Evolutionary conservation across 2,329 filamentous ascomycete genomes (phyloP).

Genomic region (Scolecobasidium constrictum): DNA sequence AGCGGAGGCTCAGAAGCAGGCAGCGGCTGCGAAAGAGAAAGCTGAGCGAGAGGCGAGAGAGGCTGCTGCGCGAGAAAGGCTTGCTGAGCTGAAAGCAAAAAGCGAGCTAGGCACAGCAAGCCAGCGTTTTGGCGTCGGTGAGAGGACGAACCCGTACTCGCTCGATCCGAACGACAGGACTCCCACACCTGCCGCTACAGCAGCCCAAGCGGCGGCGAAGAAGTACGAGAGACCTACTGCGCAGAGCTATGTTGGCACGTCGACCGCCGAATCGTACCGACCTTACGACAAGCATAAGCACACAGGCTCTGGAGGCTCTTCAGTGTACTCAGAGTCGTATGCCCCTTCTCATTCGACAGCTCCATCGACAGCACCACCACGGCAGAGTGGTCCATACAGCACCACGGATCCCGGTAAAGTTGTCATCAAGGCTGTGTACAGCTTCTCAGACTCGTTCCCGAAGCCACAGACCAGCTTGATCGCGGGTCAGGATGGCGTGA

Average conservation of each 20-base stretch:
- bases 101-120: background rate
- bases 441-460: constrained; percentile 81
- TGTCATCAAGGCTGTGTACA: constrained; percentile 84
- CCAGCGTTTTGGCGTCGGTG: constrained; percentile 49
- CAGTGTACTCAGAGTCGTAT: constrained; percentile 62
- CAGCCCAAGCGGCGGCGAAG: constrained; percentile 17
- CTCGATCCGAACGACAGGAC: constrained; percentile 40
- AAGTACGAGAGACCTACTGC: constrained; percentile 39
- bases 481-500: constrained; percentile 73
- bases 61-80: constrained; percentile 2
- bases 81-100: constrained; percentile 1
- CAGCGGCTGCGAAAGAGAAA: constrained; percentile 6
- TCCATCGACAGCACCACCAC: constrained; percentile 74
- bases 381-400: constrained; percentile 64
- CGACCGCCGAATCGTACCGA: constrained; percentile 64
- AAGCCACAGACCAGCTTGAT: constrained; percentile 83
- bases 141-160: constrained; percentile 61
- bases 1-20: constrained; percentile 6
- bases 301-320: constrained; percentile 30
- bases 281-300: constrained; percentile 54
- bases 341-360: constrained; percentile 75
- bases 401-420: constrained; percentile 94
- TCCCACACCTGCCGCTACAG: constrained; percentile 18
- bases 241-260: constrained; percentile 47
- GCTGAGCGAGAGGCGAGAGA: constrained; percentile 7